These are phyloP conservation scores for Cryptosporidium andersoni DNA, from an alignment of 169 alveolate species.

Conservation along the genomic window DNA sequence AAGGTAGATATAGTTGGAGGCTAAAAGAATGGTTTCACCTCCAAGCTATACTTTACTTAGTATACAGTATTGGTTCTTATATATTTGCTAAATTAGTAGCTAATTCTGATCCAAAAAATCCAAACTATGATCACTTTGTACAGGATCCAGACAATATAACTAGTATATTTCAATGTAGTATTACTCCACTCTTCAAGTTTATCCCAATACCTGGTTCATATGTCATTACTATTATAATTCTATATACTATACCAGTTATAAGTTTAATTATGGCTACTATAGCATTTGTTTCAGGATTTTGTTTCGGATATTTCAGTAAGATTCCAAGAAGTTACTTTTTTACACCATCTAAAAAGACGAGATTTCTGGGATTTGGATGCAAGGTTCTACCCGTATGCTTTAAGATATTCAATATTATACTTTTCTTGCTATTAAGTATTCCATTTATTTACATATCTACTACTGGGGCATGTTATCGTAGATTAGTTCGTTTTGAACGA, in stretches of 20 bases:
- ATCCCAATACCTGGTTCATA: slow-evolving; percentile 69
- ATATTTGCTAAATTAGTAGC: slow-evolving; percentile 60
- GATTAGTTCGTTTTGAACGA: slow-evolving; percentile 59
- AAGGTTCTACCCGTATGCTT: slow-evolving; percentile 42
- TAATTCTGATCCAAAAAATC: slow-evolving; percentile 43
- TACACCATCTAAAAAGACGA: slow-evolving; percentile 65
- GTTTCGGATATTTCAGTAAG: slow-evolving; percentile 44
- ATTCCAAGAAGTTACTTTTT: slow-evolving; percentile 68
- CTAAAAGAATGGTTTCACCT: slow-evolving; percentile 66
- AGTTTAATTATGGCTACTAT: slow-evolving; percentile 29
- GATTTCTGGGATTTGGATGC: slow-evolving; percentile 48
- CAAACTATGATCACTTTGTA: slow-evolving; percentile 60
- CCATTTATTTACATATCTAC: slow-evolving; percentile 59
- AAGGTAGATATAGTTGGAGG: slow-evolving; percentile 71
- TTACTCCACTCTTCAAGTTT: slow-evolving; percentile 53
- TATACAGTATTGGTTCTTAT: slow-evolving; percentile 31
- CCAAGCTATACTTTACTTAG: slow-evolving; percentile 19
- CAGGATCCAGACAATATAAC: slow-evolving; percentile 45
- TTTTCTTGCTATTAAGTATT: slow-evolving; percentile 14
- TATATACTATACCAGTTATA: slow-evolving; percentile 26
- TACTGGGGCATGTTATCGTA: slow-evolving; percentile 69
- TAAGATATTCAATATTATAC: slow-evolving; percentile 18
- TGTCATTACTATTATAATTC: slow-evolving; percentile 19
- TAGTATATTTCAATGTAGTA: slow-evolving; percentile 43
- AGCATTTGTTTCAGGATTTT: slow-evolving; percentile 41